Percentiles rank a stretch among this genome's conserved stretches.
phyloP scores from a whole-genome alignment of 345 rosid species.

The Citrus maxima region DNA sequence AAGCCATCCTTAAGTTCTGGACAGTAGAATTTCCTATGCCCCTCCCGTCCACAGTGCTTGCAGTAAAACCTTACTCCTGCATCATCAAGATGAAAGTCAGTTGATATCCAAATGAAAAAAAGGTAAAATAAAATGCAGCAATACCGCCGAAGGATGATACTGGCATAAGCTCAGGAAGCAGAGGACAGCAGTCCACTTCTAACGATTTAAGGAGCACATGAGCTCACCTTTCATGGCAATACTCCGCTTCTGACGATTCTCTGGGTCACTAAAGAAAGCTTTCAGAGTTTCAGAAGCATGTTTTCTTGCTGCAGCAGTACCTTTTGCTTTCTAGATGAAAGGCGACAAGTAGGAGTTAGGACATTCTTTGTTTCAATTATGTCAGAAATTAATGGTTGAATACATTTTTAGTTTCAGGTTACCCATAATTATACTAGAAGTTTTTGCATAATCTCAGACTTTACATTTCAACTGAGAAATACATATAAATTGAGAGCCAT shows the following conservation, averaged over 20 bases:
- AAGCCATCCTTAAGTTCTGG: conserved; percentile 54
- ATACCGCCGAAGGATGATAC: background rate
- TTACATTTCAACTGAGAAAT: background rate
- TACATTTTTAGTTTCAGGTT: background rate
- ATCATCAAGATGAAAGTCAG: conserved; percentile 8
- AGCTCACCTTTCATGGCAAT: conserved; percentile 80
- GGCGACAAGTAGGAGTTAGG: background rate
- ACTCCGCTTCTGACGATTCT: conserved; percentile 79
- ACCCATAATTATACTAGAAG: background rate
- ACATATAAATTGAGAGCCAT: background rate
- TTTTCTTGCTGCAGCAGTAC: conserved; percentile 84
- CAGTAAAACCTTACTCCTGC: conserved; percentile 80
- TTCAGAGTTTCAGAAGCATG: conserved; percentile 70
- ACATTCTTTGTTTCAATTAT: background rate
- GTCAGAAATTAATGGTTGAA: conserved; percentile 3
- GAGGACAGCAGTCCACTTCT: conserved; percentile 51
- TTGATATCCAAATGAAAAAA: background rate
- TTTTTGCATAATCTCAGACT: background rate
- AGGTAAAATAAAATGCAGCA: background rate
- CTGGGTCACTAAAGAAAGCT: conserved; percentile 76
- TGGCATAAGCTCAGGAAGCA: background rate
- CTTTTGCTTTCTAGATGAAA: conserved; percentile 68
- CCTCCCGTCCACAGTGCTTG: conserved; percentile 73
- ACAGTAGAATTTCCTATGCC: conserved; percentile 87
- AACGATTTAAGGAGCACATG: conserved; percentile 29